phyloP scores from a whole-genome alignment of 2,329 filamentous ascomycete species.

The Trichoderma oligosporum region DNA sequence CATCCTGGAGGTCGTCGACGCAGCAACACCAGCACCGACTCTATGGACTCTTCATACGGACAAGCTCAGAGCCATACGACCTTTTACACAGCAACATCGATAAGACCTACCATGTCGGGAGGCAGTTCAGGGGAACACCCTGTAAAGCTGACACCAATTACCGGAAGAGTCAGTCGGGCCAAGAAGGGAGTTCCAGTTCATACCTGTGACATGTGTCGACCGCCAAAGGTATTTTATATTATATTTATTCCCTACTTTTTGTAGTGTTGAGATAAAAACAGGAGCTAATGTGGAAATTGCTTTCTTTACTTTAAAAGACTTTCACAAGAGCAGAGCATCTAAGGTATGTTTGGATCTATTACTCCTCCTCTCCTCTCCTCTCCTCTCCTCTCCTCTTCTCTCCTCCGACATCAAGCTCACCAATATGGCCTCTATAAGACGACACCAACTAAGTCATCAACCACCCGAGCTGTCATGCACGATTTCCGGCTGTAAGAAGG shows the following conservation, averaged over 20 bases:
- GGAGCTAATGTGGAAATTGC: constrained; percentile 9
- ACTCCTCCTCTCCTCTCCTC: not conserved
- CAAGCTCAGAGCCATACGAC: constrained; percentile 25
- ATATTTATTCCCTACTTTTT: not conserved
- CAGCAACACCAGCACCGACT: constrained; percentile 47
- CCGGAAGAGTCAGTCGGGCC: constrained; percentile 53
- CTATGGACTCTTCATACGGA: constrained; percentile 43
- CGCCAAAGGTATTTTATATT: constrained; percentile 44
- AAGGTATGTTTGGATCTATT: constrained; percentile 41
- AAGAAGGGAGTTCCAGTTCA: constrained; percentile 59
- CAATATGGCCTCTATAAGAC: constrained; percentile 37
- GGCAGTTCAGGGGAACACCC: constrained; percentile 35
- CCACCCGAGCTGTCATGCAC: constrained; percentile 50
- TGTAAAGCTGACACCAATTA: constrained; percentile 54
- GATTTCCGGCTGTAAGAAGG: constrained; percentile 51
- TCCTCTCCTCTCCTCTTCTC: not conserved
- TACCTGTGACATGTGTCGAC: constrained; percentile 49
- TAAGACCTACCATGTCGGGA: constrained; percentile 41
- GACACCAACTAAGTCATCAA: constrained; percentile 58
- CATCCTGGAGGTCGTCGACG: constrained; percentile 32
- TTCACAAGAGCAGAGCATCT: constrained; percentile 62
- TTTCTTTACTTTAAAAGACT: constrained; percentile 39
- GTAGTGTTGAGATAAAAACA: not conserved
- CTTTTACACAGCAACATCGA: constrained; percentile 29
- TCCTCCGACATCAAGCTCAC: constrained; percentile 11